Percentiles rank a stretch among this genome's conserved stretches.
These are phyloP conservation scores for Apophysomyces variabilis DNA, from an alignment of 371 early-diverging fungal species.

Conservation along the genomic window DNA sequence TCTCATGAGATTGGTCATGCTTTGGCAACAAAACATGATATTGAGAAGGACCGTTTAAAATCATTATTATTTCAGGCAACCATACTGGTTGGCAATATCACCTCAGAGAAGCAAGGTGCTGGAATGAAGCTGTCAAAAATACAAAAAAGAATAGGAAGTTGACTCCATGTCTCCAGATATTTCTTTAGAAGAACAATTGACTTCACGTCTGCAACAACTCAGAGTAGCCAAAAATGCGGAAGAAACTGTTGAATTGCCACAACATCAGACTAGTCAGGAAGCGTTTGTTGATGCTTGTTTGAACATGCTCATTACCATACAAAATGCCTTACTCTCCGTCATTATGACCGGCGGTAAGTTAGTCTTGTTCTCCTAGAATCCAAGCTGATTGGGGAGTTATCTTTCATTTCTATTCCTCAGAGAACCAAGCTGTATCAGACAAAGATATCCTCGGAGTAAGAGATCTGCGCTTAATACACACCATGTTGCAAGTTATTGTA, in stretches of 20 bases:
- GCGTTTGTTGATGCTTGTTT: constrained; percentile 39
- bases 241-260: constrained; percentile 1
- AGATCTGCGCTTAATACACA: constrained; percentile 67
- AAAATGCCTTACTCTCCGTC: constrained; percentile 28
- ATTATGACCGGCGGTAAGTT: constrained; percentile 26
- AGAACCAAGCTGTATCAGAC: constrained; percentile 22
- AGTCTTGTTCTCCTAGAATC: not conserved
- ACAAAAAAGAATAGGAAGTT: not conserved
- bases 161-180: constrained; percentile 1
- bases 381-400: not conserved
- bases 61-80: constrained; percentile 14
- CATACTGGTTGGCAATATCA: constrained; percentile 15
- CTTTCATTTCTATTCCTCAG: not conserved
- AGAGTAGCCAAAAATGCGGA: not conserved
- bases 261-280: constrained; percentile 17
- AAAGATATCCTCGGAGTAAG: constrained; percentile 62
- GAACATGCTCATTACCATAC: constrained; percentile 29
- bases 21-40: constrained; percentile 13
- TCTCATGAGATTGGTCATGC: not conserved
- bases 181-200: constrained; percentile 14
- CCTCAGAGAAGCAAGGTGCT: constrained; percentile 13
- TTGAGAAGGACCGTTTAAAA: constrained; percentile 15
- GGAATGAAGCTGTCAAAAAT: not conserved
- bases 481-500: constrained; percentile 66
- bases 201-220: constrained; percentile 13